Conservation (phyloP, 176 grass and related monocot genomes). For the Triticum aestivum region DNA sequence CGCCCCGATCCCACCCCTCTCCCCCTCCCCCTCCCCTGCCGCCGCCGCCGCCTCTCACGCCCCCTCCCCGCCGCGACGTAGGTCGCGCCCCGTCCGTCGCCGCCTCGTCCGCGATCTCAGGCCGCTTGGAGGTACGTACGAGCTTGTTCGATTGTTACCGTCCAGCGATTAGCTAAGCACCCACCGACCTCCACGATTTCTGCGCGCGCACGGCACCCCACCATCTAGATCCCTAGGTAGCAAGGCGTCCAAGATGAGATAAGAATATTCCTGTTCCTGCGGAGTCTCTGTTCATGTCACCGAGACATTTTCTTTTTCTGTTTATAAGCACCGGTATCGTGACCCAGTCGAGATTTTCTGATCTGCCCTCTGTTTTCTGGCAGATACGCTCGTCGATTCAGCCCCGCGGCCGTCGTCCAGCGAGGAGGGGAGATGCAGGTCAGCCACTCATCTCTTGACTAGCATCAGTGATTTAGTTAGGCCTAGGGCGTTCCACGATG, state of each 20-base stretch:
- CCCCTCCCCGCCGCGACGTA: neutral
- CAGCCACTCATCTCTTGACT: neutral
- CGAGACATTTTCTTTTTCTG: neutral
- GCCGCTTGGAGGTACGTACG: neutral
- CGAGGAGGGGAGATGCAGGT: constrained; percentile 41
- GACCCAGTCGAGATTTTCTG: neutral
- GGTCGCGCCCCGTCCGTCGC: neutral
- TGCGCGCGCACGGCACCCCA: neutral
- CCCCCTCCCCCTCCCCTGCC: neutral
- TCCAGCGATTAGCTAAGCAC: neutral
- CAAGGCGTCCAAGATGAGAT: neutral
- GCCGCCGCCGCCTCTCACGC: neutral
- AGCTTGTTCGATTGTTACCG: neutral
- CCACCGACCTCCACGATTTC: neutral
- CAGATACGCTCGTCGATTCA: neutral
- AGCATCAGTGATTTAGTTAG: neutral
- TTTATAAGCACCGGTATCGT: neutral
- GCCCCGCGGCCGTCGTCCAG: neutral
- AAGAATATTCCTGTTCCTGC: neutral
- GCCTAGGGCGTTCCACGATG: neutral
- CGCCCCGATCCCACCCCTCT: neutral
- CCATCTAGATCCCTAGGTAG: neutral
- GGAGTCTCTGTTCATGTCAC: neutral
- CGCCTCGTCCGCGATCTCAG: neutral
- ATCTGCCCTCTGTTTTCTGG: neutral